Percentiles rank a stretch among this genome's conserved stretches.
Conservation (phyloP, 2,329 filamentous ascomycete genomes). For the Helicocarpus griseus region DNA sequence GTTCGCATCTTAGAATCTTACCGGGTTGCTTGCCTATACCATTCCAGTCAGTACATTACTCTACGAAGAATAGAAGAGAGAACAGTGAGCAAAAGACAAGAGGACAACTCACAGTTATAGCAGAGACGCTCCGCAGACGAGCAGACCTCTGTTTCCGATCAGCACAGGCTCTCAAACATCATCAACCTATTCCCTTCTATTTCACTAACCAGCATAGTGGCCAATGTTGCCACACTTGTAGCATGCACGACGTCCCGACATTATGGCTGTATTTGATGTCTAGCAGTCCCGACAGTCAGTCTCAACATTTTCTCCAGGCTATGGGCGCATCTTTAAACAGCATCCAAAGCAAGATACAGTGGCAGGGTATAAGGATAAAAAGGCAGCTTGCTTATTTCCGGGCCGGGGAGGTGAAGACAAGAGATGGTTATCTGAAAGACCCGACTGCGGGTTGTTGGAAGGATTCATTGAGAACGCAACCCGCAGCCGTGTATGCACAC, state of each 20-base stretch:
- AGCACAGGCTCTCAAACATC: slow-evolving; percentile 47
- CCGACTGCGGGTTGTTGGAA: neutral
- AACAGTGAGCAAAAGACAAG: neutral
- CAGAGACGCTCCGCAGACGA: slow-evolving; percentile 95
- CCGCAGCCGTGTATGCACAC: neutral
- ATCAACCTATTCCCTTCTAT: slow-evolving; percentile 22
- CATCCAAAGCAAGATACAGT: neutral
- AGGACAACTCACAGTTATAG: slow-evolving; percentile 78
- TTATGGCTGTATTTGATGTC: slow-evolving; percentile 42
- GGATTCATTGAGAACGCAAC: neutral
- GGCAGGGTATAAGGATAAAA: neutral
- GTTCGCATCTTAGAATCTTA: slow-evolving; percentile 18
- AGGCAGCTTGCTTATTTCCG: neutral
- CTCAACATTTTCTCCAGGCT: neutral
- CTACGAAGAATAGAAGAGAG: slow-evolving; percentile 9
- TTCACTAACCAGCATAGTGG: slow-evolving; percentile 46
- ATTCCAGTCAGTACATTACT: neutral
- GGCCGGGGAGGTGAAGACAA: neutral
- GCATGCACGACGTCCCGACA: slow-evolving; percentile 74
- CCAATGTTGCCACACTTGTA: slow-evolving; percentile 72
- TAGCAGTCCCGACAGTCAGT: slow-evolving; percentile 1
- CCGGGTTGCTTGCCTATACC: slow-evolving; percentile 37
- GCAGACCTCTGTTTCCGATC: slow-evolving; percentile 72
- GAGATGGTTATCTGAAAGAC: neutral
- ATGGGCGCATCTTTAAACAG: neutral